Conservation (phyloP, 768 basidiomycete genomes). For the Calocera cornea region DNA sequence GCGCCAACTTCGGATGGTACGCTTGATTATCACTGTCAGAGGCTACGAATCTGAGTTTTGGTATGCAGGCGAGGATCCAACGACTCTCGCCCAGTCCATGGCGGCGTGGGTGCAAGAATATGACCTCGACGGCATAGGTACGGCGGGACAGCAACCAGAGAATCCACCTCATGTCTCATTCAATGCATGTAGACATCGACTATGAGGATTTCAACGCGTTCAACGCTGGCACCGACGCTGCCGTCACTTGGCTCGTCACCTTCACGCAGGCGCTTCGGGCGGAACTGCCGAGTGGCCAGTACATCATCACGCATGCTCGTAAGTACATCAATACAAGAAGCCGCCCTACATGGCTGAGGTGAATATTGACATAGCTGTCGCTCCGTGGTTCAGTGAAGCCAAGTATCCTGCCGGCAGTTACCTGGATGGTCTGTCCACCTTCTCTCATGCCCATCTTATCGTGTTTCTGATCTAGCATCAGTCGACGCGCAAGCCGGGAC, state of each 20-base stretch:
- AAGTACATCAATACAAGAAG: background rate
- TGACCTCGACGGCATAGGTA: conserved; percentile 10
- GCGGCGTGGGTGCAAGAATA: conserved; percentile 9
- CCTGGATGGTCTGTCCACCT: background rate
- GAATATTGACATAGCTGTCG: conserved; percentile 3
- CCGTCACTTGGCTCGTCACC: conserved; percentile 9
- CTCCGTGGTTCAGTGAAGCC: conserved; percentile 8
- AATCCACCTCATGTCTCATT: background rate
- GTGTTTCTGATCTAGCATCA: no score
- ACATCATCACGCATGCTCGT: conserved; percentile 12
- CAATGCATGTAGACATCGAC: conserved; percentile 8
- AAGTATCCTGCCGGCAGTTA: conserved; percentile 9
- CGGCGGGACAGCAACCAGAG: background rate
- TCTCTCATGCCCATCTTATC: no score
- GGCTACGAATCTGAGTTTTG: background rate
- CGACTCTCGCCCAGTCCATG: conserved; percentile 1
- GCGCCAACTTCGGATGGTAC: conserved; percentile 39
- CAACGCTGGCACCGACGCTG: background rate
- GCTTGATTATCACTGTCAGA: background rate
- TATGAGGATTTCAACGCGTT: conserved; percentile 11
- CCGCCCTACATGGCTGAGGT: background rate
- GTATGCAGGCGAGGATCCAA: background rate
- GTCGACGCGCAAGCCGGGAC: conserved; percentile 8
- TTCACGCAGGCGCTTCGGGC: conserved; percentile 10
- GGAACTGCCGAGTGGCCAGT: conserved; percentile 6